Base-by-base conservation (phyloP, 106 monocot species). In the Dendrobium huoshanense region DNA sequence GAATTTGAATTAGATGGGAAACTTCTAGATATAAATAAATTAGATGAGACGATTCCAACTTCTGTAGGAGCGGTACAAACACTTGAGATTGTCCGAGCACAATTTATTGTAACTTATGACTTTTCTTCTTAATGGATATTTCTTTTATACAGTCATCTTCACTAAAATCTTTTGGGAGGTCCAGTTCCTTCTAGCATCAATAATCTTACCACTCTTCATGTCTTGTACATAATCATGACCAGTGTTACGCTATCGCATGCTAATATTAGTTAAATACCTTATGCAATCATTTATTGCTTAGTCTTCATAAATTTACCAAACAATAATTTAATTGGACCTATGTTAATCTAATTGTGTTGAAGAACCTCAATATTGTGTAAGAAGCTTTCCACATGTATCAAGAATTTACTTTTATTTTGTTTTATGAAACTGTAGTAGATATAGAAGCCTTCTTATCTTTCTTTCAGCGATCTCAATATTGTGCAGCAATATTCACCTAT, bases 271-370 rank as follows among this genome's bases (percentile, higher is more conserved):
- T 33, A 0, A 40, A 7, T 74, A 19, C 10, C 74, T 41, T n/a
- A n/a, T 11, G 29, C 56, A 43, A 47, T 55, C 22, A 8, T 41
- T 73, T 2, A 8, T 64, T 64, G 2, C 5, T 42, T 24, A 43
- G 45, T 22, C 54, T 41, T 24, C 61, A 81, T 75, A 42, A 75
- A 75, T 81, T 65, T 81, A 47, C 59, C 81, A 22, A 76, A 81
- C 45, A 81, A 81, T 55, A 41, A 19, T 19, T 54, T 81, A 47
- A 45, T 27, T 64, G 81, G 81, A 17, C 40, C 75, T 7, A 59
- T 81, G 61, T 75, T 64, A 81, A 88, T 51, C 77, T 91, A 2
- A 78, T 85, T 27, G 85, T 79, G 44, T 83, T 91, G 91, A 79
- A 24, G 29, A 9, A 67, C 76, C 78, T 88, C 11, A 74, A 51